phyloP scores from a whole-genome alignment of 257 asterid species.

The Asclepias syriaca region DNA sequence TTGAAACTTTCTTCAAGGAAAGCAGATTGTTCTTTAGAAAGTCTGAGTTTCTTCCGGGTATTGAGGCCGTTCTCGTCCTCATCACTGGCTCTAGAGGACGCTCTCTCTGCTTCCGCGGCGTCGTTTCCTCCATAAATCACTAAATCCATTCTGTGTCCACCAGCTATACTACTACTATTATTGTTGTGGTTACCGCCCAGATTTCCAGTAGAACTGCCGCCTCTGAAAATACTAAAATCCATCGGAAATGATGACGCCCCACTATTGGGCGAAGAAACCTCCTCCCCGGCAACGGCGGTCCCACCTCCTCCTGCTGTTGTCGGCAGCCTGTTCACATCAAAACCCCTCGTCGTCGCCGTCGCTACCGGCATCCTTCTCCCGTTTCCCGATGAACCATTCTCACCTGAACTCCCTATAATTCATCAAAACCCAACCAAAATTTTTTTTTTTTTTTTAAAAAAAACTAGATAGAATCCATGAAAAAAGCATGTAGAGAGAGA shows the following conservation, averaged over 20 bases:
- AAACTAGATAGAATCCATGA: too few relatives aligned
- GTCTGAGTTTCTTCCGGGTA: constrained; percentile 61
- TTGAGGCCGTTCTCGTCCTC: constrained; percentile 65
- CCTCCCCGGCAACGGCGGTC: constrained; percentile 35
- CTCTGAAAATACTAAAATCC: constrained; percentile 40
- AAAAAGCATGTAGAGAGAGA: too few relatives aligned
- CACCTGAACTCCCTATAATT: constrained; percentile 56
- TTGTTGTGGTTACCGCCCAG: constrained; percentile 3
- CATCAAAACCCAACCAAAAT: not conserved
- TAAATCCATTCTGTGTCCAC: constrained; percentile 15
- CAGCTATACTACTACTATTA: too few relatives aligned
- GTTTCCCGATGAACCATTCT: constrained; percentile 63
- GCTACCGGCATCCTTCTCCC: constrained; percentile 30
- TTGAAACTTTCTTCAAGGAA: constrained; percentile 81
- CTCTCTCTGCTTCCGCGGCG: constrained; percentile 43
- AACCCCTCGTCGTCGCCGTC: constrained; percentile 44
- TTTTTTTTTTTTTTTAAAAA: too few relatives aligned
- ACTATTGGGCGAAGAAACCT: constrained; percentile 61
- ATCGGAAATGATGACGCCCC: constrained; percentile 48
- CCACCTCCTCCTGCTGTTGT: constrained; percentile 13
- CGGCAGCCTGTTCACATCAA: constrained; percentile 49
- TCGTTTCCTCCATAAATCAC: constrained; percentile 35
- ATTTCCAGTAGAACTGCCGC: constrained; percentile 6
- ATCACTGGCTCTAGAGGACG: constrained; percentile 50
- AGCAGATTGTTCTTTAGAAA: constrained; percentile 80